These are phyloP conservation scores for Thalassiosira mediterranea DNA, from an alignment of 352 stramenopile species.

Conservation along the genomic window DNA sequence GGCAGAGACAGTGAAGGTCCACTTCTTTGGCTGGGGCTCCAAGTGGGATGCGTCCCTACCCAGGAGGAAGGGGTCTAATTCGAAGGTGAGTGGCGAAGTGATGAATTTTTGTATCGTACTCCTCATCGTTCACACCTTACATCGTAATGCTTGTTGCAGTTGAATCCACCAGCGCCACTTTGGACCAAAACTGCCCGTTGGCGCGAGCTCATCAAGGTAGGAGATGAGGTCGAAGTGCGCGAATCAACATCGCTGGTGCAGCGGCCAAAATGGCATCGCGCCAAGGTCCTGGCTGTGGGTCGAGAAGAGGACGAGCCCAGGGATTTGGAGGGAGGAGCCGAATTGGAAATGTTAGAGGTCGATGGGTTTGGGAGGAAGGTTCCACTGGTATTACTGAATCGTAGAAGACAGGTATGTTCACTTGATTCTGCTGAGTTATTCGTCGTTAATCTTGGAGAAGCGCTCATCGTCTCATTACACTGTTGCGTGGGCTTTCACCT, in stretches of 20 bases:
- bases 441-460: no score
- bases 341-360: constrained; percentile 54
- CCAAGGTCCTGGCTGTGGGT: constrained; percentile 60
- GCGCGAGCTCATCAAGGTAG: constrained; percentile 61
- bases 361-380: constrained; percentile 19
- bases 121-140: background rate
- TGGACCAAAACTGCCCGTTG: constrained; percentile 65
- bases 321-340: constrained; percentile 58
- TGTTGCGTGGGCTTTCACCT: no score
- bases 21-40: constrained; percentile 80
- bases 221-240: constrained; percentile 70
- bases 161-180: constrained; percentile 58
- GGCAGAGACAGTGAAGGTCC: constrained; percentile 70
- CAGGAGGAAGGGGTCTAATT: constrained; percentile 23
- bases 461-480: no score
- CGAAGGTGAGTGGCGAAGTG: constrained; percentile 17
- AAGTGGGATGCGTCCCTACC: constrained; percentile 70
- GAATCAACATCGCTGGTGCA: constrained; percentile 61
- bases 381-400: constrained; percentile 38
- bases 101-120: background rate
- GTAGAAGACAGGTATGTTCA: constrained; percentile 36
- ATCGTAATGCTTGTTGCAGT: constrained; percentile 22
- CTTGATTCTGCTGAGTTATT: no score
- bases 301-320: constrained; percentile 26
- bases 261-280: constrained; percentile 75